These are phyloP conservation scores for Plasmodium falciparum DNA, from an alignment of 169 alveolate species.

Conservation along the genomic window DNA sequence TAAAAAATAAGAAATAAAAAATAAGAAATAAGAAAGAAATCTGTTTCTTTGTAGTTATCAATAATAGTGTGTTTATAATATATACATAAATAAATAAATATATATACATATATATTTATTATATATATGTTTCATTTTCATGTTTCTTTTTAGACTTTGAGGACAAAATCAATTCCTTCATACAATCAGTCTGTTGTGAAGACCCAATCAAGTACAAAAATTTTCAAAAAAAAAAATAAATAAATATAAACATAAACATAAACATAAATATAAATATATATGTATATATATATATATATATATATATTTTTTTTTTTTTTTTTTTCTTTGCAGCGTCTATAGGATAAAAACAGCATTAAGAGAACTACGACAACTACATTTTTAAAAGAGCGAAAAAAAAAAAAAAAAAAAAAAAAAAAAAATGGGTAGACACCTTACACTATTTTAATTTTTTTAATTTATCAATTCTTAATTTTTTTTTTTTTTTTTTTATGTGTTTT, in stretches of 20 bases:
- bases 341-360: conserved; percentile 46
- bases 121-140: neutral
- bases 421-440: too few relatives aligned
- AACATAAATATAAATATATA: neutral
- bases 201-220: conserved; percentile 32
- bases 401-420: too few relatives aligned
- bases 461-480: too few relatives aligned
- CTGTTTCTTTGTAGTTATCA: too few relatives aligned
- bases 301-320: neutral
- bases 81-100: neutral
- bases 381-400: neutral
- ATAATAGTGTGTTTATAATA: too few relatives aligned
- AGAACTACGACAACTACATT: conserved; percentile 32
- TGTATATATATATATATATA: neutral
- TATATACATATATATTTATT: neutral
- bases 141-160: conserved; percentile 30
- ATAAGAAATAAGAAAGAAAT: too few relatives aligned
- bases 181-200: conserved; percentile 14
- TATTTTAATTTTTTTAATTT: too few relatives aligned
- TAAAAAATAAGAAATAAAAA: neutral
- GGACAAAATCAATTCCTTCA: conserved; percentile 10
- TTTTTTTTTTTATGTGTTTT: too few relatives aligned
- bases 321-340: conserved; percentile 12
- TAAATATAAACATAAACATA: too few relatives aligned
- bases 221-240: neutral